phyloP scores from a whole-genome alignment of 2,329 filamentous ascomycete genomes.

The Zymoseptoria pseudotritici region DNA sequence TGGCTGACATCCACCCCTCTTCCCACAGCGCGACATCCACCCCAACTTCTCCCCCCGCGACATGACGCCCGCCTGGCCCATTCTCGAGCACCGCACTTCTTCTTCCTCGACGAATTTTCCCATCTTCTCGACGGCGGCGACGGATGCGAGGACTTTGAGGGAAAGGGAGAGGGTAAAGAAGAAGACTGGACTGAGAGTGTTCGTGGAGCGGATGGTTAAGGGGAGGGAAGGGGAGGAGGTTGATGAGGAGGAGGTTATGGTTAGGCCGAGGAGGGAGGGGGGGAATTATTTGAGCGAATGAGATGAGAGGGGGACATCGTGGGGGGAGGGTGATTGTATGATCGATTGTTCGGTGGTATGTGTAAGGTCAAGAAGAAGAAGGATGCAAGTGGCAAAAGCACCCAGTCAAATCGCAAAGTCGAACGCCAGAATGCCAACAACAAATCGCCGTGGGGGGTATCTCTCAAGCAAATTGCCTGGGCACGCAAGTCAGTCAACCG shows the following conservation, averaged over 20 bases:
- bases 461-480: too few relatives aligned
- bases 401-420: too few relatives aligned
- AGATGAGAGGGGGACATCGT: background rate
- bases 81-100: constrained; percentile 1
- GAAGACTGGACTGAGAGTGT: constrained; percentile 8
- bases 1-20: background rate
- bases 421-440: too few relatives aligned
- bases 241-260: constrained; percentile 2
- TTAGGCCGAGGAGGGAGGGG: constrained; percentile 9
- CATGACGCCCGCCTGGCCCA: constrained; percentile 13
- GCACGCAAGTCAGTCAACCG: too few relatives aligned
- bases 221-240: constrained; percentile 3
- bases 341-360: too few relatives aligned
- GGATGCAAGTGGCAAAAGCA: too few relatives aligned
- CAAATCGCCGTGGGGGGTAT: too few relatives aligned
- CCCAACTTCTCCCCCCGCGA: constrained; percentile 9
- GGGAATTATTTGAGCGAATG: background rate
- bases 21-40: constrained; percentile 12
- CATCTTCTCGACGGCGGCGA: constrained; percentile 7
- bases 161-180: constrained; percentile 2
- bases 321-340: too few relatives aligned
- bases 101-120: too few relatives aligned
- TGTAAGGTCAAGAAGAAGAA: too few relatives aligned
- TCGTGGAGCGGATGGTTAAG: constrained; percentile 11
- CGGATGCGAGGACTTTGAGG: constrained; percentile 3